These are phyloP conservation scores for Jatropha podagrica DNA, from an alignment of 441 rosid genomes.

Conservation along the genomic window DNA sequence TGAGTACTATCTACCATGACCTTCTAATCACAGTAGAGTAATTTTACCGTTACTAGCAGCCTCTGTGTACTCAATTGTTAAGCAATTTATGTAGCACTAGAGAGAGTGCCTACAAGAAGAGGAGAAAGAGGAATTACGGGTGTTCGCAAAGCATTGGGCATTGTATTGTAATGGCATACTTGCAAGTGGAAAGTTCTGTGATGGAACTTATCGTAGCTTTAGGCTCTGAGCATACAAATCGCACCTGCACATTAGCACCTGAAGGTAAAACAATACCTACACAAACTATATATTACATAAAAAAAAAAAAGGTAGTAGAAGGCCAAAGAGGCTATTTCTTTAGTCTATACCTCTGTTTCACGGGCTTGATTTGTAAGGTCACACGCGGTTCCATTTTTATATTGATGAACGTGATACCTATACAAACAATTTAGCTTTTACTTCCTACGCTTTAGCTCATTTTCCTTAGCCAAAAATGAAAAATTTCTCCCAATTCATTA, in stretches of 20 bases:
- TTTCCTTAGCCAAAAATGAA: neutral
- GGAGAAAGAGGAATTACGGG: conserved; percentile 50
- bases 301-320: neutral
- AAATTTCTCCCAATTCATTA: neutral
- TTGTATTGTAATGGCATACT: conserved; percentile 84
- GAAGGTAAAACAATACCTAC: neutral
- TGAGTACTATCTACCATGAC: too few relatives aligned
- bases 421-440: conserved; percentile 16
- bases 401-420: conserved; percentile 89
- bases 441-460: neutral
- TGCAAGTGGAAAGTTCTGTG: conserved; percentile 97
- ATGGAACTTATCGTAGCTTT: conserved; percentile 85
- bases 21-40: too few relatives aligned
- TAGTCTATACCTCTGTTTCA: conserved; percentile 67
- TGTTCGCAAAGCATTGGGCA: conserved; percentile 88
- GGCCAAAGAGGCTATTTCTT: neutral
- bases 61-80: neutral
- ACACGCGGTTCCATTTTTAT: conserved; percentile 80
- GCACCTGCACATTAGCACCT: conserved; percentile 55
- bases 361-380: conserved; percentile 89
- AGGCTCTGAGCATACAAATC: conserved; percentile 92
- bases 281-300: neutral
- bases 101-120: conserved; percentile 3
- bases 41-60: neutral
- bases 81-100: neutral